These are phyloP conservation scores for Pigoraptor vietnamica DNA, from an alignment of 78 protist species.

Conservation along the genomic window DNA sequence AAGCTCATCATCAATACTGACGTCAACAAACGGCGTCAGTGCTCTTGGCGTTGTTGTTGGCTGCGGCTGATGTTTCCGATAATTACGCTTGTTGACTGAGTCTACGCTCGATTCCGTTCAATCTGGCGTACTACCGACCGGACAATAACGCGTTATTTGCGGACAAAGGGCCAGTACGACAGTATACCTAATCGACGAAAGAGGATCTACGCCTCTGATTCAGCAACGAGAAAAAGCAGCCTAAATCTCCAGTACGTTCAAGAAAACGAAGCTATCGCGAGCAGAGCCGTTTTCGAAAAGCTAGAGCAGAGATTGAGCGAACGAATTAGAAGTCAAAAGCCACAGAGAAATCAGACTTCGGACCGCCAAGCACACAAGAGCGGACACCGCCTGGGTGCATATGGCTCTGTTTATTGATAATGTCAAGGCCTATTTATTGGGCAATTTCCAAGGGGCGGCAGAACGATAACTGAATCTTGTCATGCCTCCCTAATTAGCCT, in stretches of 20 bases:
- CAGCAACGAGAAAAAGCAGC: too few species aligned
- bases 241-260: too few species aligned
- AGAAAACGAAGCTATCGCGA: background rate
- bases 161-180: too few species aligned
- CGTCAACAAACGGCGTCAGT: background rate
- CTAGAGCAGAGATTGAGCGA: background rate
- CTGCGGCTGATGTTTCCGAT: background rate
- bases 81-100: background rate
- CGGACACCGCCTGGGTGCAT: background rate
- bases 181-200: too few species aligned
- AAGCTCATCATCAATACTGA: background rate
- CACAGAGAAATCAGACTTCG: background rate
- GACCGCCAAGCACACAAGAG: background rate
- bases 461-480: background rate
- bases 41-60: background rate
- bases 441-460: background rate
- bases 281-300: background rate
- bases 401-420: background rate
- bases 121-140: too few species aligned
- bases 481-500: background rate
- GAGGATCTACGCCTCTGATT: too few species aligned
- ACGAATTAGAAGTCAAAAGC: background rate
- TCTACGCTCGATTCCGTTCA: background rate
- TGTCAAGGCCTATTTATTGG: background rate
- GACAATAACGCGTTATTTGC: too few species aligned